A percentile compares a stretch with the other conserved stretches of the same genome.
Conservation (phyloP, 2,329 filamentous ascomycete genomes). For the Cladosporium oxysporum region DNA sequence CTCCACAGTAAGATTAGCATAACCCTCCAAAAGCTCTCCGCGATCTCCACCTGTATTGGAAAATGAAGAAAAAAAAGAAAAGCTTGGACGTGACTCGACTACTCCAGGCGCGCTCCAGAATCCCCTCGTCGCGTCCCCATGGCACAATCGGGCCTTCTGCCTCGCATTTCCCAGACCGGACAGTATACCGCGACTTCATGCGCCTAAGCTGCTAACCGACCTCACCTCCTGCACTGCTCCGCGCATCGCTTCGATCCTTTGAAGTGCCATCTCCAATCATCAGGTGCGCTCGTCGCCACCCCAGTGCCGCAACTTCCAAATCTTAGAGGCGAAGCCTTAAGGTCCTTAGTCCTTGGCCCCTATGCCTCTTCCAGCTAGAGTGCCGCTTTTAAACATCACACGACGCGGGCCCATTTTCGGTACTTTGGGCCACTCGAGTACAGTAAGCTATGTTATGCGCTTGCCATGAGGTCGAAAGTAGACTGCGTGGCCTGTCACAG, state of each 20-base stretch:
- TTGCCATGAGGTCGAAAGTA: background rate
- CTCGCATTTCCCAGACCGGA: background rate
- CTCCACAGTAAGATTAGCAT: background rate
- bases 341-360: slow-evolving; percentile 10
- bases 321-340: slow-evolving; percentile 12
- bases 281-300: slow-evolving; percentile 5
- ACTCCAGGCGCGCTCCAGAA: slow-evolving; percentile 54
- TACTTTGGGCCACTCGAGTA: background rate
- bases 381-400: slow-evolving; percentile 1
- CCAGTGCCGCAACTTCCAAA: background rate
- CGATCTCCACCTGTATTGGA: slow-evolving; percentile 25
- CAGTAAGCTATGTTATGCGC: slow-evolving; percentile 11
- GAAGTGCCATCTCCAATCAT: background rate
- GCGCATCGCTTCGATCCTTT: background rate
- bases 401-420: slow-evolving; percentile 12
- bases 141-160: slow-evolving; percentile 19
- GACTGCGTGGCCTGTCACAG: background rate
- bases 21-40: background rate
- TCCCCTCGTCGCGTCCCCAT: slow-evolving; percentile 48
- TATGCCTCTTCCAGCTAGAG: slow-evolving; percentile 14
- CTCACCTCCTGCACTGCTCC: background rate
- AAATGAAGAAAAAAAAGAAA: slow-evolving; percentile 36
- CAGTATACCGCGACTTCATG: background rate
- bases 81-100: slow-evolving; percentile 43
- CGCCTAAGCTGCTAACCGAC: slow-evolving; percentile 11